phyloP scores from a whole-genome alignment of 2,329 filamentous ascomycete species.

The Talaromyces sp. region DNA sequence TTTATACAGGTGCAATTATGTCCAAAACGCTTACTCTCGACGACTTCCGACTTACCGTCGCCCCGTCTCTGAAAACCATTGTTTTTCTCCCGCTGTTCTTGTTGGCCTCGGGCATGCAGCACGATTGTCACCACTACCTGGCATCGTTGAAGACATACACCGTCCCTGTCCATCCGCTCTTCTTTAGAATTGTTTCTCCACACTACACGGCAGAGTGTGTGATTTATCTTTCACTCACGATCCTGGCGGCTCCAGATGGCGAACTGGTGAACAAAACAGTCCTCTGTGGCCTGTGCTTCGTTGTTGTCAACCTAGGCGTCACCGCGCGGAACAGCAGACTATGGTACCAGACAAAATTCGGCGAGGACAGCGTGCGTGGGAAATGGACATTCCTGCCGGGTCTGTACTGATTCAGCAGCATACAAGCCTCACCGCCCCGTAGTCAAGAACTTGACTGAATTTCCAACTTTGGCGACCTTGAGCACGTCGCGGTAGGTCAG shows the following conservation, averaged over 20 bases:
- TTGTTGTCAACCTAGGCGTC: conserved; percentile 70
- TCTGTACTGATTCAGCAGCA: conserved; percentile 23
- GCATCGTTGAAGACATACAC: conserved; percentile 74
- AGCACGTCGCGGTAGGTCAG: conserved; percentile 76
- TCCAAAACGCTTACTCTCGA: conserved; percentile 26
- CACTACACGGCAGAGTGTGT: conserved; percentile 88
- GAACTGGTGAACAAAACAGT: conserved; percentile 67
- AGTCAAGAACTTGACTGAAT: conserved; percentile 54
- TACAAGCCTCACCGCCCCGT: conserved; percentile 16
- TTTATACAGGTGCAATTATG: conserved; percentile 25
- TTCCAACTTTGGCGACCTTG: conserved; percentile 69
- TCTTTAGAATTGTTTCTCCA: conserved; percentile 69
- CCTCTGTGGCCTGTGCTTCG: conserved; percentile 64
- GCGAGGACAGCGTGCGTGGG: conserved; percentile 53
- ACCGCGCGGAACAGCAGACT: conserved; percentile 71
- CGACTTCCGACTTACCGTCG: conserved; percentile 32
- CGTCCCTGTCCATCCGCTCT: conserved; percentile 67
- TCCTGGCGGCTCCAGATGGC: conserved; percentile 66
- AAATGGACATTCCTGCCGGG: conserved; percentile 72
- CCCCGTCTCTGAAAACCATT: conserved; percentile 47
- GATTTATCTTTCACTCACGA: conserved; percentile 73
- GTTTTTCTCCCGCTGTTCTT: conserved; percentile 61
- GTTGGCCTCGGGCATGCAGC: conserved; percentile 66
- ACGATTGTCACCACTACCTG: conserved; percentile 66
- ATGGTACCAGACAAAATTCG: conserved; percentile 78